Base-by-base conservation (phyloP, 2,329 filamentous ascomycete species). In the Epichloe sibirici region DNA sequence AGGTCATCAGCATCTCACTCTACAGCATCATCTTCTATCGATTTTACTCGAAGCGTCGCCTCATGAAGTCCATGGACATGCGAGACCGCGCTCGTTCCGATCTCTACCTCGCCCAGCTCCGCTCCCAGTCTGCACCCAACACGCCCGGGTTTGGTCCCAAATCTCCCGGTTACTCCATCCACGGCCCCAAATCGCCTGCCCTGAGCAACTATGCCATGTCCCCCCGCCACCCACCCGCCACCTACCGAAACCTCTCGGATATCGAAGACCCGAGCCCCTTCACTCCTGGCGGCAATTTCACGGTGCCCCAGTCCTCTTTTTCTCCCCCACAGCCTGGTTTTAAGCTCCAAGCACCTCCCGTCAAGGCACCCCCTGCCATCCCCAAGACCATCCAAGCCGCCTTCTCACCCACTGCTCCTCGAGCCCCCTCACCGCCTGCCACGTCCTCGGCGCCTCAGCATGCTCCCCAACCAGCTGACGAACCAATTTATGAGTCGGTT, bases 21-120 rank as follows among this genome's bases (percentile, higher is more conserved):
- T 98, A 98, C 77, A 89, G 81, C 64, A 79, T 96, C 65, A 83
- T 96, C 67, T 96, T 97, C 76, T 97, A 95, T 78, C 87, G 93
- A 62, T 94, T 95, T 78, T 95, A 90, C 81, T 90, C 87, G 59
- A 98, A 97, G 79, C 86, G 89, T 68, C 86, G 87, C 67, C 87
- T 98, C 57, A 84, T 86, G 71, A 97, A 96, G 78, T 90, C 90
- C 57, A 98, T 98, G 93, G 87, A 95, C 67, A 76, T 87, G 66
- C 89, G 93, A 62, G 93, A 98, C 76, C 86, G 88, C 65, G 93
- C 93, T 58, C 87, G 93, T 57, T 91, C 88, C 56, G 90, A 97
- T 67, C 81, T 98, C 58, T 97, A 97, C 75, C 88, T 97, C 57
- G 90, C 86, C 51, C 86, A 89, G 67, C 81, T 90, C 43, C 85